phyloP scores from a whole-genome alignment of 257 asterid species.

The Primulina huaijiensis region DNA sequence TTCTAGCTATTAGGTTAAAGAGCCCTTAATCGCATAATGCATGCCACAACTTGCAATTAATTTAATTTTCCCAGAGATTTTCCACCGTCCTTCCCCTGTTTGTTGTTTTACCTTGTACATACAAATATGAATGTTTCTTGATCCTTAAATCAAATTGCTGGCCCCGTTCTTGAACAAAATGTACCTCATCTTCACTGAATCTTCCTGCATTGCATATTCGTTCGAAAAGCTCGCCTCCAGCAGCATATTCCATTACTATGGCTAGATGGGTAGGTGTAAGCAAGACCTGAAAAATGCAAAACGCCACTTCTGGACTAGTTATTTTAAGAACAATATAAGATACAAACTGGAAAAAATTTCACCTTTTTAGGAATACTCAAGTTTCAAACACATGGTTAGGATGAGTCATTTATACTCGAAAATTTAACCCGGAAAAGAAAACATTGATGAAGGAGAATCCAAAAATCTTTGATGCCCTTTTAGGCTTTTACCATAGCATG shows the following conservation, averaged over 20 bases:
- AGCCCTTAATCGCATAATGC: not conserved
- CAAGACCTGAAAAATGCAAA: conserved; percentile 31
- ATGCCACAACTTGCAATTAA: not conserved
- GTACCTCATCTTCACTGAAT: conserved; percentile 55
- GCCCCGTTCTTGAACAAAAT: not conserved
- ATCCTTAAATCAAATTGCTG: not conserved
- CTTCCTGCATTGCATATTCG: conserved; percentile 53
- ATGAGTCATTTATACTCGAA: too few relatives aligned
- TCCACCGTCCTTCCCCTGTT: not conserved
- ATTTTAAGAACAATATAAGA: not conserved
- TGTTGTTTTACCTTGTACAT: not conserved
- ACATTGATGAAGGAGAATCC: not conserved
- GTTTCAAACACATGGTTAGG: too few relatives aligned
- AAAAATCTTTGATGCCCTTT: not conserved
- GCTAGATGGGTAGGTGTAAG: conserved; percentile 57
- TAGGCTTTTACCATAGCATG: too few relatives aligned
- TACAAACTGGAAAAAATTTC: not conserved
- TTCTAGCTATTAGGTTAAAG: not conserved
- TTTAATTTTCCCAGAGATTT: not conserved
- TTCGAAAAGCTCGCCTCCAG: conserved; percentile 49
- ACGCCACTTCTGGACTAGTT: not conserved
- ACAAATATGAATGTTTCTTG: not conserved
- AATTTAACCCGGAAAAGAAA: not conserved
- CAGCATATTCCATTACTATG: conserved; percentile 54
- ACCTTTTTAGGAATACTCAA: too few relatives aligned